Evolutionary conservation across 768 basidiomycete genomes (phyloP), one percentile per base, ranked within the genome.

Genomic region (Nidularia pulvinata): DNA sequence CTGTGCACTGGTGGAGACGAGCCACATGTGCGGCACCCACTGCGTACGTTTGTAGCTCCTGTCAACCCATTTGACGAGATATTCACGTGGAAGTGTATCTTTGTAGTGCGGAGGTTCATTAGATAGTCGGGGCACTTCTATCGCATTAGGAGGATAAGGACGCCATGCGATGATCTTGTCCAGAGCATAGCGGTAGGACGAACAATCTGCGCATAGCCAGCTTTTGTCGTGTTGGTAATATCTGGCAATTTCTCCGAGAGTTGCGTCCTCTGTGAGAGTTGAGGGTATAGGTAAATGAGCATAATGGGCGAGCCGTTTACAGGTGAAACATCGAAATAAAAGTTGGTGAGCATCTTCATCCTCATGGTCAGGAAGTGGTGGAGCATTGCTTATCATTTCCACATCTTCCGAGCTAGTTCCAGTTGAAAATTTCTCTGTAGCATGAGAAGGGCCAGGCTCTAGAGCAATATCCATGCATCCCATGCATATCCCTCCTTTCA

Each of bases 11-110:
- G 82, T 85, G 7, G 88, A 82, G 33, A 85, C 73, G 1, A 97
- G 75, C 93, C 93, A 98, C 76, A 89, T 85, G 61, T 98, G 95
- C 33, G 93, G 89, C 1, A 97, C 93, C 95, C 95, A 98, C 65
- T 89, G 80, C 9, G 82, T 72, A 43, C 88, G 82, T 50, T 89
- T 76, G 67, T 91, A 98, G 58, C 93, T 91, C 45, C 88, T 73
- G 39, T 78, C 84, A 7, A 69, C 68, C 93, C 94, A 98, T 67
- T 98, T 98, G 52, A 98, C 84, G 10, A 98, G 83, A 65, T 98
- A 98, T 68, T 96, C 93, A 44, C 95, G 74, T n/a, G 91, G 92
- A 13, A 95, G 76, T 34, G 72, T 60, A 25, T 73, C 65, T 65
- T 86, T 94, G 65, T 76, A 76, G 57, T 83, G 70, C 0, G 80